Evolutionary conservation across 768 basidiomycete species (phyloP).

Genomic region (Candolleomyces eurysporus): DNA sequence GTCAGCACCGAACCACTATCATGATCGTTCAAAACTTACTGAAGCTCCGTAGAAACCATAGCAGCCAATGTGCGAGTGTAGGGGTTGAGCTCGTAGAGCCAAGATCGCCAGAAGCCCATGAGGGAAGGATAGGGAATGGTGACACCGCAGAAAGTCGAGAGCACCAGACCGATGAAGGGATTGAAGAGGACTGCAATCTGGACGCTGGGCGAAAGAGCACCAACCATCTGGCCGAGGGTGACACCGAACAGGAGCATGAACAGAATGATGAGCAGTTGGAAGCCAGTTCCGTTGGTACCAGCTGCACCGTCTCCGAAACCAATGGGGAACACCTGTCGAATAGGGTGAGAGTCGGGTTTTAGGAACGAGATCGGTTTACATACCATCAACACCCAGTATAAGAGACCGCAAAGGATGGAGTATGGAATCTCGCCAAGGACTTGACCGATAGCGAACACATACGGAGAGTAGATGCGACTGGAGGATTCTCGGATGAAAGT

Average conservation of each 20-base stretch:
- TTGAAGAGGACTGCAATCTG: slow-evolving; percentile 77
- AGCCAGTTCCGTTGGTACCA: slow-evolving; percentile 62
- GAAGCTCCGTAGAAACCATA: slow-evolving; percentile 76
- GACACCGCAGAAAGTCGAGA: slow-evolving; percentile 78
- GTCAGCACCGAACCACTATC: neutral
- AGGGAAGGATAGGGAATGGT: slow-evolving; percentile 68
- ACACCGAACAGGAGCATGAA: slow-evolving; percentile 69
- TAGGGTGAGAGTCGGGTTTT: neutral
- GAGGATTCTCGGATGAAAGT: slow-evolving; percentile 52
- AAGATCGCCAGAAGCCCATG: slow-evolving; percentile 68
- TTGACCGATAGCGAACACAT: slow-evolving; percentile 82
- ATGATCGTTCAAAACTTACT: slow-evolving; percentile 32
- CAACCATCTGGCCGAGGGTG: slow-evolving; percentile 70
- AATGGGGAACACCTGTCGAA: slow-evolving; percentile 54
- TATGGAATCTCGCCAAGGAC: slow-evolving; percentile 81
- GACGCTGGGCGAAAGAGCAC: slow-evolving; percentile 72
- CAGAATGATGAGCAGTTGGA: slow-evolving; percentile 67
- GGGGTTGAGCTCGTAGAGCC: slow-evolving; percentile 73
- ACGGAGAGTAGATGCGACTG: slow-evolving; percentile 82
- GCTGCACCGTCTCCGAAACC: slow-evolving; percentile 51
- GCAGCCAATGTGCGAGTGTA: slow-evolving; percentile 70
- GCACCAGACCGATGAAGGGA: slow-evolving; percentile 65
- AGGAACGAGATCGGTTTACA: slow-evolving; percentile 10
- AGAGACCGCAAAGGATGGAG: slow-evolving; percentile 61
- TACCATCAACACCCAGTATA: slow-evolving; percentile 78